phyloP scores from a whole-genome alignment of 495 filamentous ascomycete species.

The Rhypophila decipiens region DNA sequence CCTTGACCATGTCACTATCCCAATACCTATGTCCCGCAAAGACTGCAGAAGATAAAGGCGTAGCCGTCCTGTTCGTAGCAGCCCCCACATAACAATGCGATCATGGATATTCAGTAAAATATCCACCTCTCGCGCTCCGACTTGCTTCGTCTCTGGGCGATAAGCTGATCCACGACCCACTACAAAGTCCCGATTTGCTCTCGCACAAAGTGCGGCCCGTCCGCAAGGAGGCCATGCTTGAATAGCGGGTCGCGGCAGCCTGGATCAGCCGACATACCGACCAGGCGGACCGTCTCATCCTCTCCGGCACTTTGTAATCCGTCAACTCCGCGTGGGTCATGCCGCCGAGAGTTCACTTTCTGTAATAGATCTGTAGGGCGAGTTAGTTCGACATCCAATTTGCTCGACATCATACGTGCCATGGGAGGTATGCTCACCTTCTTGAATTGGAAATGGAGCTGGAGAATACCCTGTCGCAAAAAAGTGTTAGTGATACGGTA shows the following conservation, averaged over 20 bases:
- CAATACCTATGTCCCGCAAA: too few relatives aligned
- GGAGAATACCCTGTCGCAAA: slow-evolving; percentile 89
- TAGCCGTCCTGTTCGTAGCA: too few relatives aligned
- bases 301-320: not conserved
- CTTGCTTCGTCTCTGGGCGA: slow-evolving; percentile 7
- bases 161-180: slow-evolving; percentile 2
- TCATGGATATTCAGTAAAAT: too few relatives aligned
- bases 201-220: slow-evolving; percentile 7
- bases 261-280: not conserved
- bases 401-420: too few relatives aligned
- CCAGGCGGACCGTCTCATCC: not conserved
- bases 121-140: too few relatives aligned
- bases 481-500: too few relatives aligned
- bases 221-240: slow-evolving; percentile 5
- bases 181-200: slow-evolving; percentile 9
- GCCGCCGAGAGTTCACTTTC: slow-evolving; percentile 41
- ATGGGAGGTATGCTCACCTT: too few relatives aligned
- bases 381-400: too few relatives aligned
- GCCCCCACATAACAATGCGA: too few relatives aligned
- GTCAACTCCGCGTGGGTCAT: not conserved
- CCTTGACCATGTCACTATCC: too few relatives aligned
- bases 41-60: too few relatives aligned
- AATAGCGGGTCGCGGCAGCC: slow-evolving; percentile 8
- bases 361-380: slow-evolving; percentile 60
- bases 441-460: slow-evolving; percentile 98